A percentile compares a stretch with the other conserved stretches of the same genome.
Evolutionary conservation across 345 rosid species (phyloP).

Genomic region (Turritis glabra): DNA sequence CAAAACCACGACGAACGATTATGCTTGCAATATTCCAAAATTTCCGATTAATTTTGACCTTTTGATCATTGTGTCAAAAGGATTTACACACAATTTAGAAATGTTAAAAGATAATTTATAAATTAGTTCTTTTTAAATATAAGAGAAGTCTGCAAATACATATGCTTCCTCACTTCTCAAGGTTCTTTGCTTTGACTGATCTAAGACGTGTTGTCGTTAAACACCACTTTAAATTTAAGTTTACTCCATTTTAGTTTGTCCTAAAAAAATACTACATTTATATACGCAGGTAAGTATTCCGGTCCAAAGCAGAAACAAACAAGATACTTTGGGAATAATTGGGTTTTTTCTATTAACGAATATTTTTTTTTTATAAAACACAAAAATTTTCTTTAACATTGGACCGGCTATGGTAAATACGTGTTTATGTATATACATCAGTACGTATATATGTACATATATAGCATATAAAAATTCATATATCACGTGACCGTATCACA

Average conservation of each 20-base stretch:
- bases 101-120: neutral
- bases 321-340: neutral
- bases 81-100: neutral
- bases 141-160: neutral
- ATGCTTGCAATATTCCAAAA: too few relatives aligned
- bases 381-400: neutral
- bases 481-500: constrained; percentile 2
- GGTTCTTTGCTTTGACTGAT: neutral
- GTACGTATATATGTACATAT: neutral
- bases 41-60: too few relatives aligned
- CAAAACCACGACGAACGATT: too few relatives aligned
- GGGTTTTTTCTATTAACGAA: neutral
- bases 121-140: too few relatives aligned
- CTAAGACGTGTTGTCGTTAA: neutral
- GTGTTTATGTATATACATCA: neutral
- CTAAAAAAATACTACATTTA: neutral
- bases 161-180: neutral
- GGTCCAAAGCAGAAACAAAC: neutral
- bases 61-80: too few relatives aligned
- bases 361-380: neutral
- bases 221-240: neutral
- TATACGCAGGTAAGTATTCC: neutral
- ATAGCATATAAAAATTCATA: neutral
- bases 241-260: neutral
- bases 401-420: neutral